Evolutionary conservation across 192 early-diverging fungal genomes (phyloP).

Genomic region (Linnemannia hyalina): DNA sequence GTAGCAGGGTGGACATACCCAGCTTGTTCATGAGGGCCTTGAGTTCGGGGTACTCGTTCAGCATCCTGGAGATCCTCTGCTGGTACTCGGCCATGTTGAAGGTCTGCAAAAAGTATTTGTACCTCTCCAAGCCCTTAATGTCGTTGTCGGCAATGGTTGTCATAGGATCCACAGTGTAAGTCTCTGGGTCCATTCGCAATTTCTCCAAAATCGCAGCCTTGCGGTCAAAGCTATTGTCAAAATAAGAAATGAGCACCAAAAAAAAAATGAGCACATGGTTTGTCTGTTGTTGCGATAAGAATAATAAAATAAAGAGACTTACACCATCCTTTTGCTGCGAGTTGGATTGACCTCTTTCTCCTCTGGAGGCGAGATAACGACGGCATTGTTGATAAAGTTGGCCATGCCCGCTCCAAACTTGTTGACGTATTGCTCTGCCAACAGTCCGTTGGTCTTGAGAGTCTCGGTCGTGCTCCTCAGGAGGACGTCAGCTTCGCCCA

Average conservation of each 20-base stretch:
- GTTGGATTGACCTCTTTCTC: slow-evolving; percentile 21
- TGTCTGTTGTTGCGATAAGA: neutral
- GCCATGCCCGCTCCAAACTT: slow-evolving; percentile 61
- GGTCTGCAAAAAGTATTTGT: slow-evolving; percentile 58
- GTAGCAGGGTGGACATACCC: slow-evolving; percentile 23
- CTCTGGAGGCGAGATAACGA: slow-evolving; percentile 58
- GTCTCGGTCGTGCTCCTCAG: slow-evolving; percentile 52
- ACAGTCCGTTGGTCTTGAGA: slow-evolving; percentile 53
- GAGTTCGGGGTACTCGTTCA: slow-evolving; percentile 61
- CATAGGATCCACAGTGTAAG: slow-evolving; percentile 58
- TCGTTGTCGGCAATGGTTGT: slow-evolving; percentile 50
- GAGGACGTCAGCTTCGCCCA: slow-evolving; percentile 35
- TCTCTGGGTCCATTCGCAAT: slow-evolving; percentile 55
- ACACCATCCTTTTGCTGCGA: slow-evolving; percentile 42
- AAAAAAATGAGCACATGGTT: neutral
- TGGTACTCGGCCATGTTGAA: slow-evolving; percentile 67
- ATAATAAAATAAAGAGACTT: slow-evolving; percentile 9
- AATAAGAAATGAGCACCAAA: neutral
- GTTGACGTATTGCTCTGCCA: slow-evolving; percentile 67
- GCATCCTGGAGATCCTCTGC: slow-evolving; percentile 56
- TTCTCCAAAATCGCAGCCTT: slow-evolving; percentile 63
- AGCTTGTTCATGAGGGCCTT: slow-evolving; percentile 61
- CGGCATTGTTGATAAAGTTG: slow-evolving; percentile 56
- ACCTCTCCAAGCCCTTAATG: slow-evolving; percentile 51
- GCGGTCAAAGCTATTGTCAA: slow-evolving; percentile 51